Base-by-base conservation (phyloP, 768 basidiomycete genomes). In the Lactarius vividus region DNA sequence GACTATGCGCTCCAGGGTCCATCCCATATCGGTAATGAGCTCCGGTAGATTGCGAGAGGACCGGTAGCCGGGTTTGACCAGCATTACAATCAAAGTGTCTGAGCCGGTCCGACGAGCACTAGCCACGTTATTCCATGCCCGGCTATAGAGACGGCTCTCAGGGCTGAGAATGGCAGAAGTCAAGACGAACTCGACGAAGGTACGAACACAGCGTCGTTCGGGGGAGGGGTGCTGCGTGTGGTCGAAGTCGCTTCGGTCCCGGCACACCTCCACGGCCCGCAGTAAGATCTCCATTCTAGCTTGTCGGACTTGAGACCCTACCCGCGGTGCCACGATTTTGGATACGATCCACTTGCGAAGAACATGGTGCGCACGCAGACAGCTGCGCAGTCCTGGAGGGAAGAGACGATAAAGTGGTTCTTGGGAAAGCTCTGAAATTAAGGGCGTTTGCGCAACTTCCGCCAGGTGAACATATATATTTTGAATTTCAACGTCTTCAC, bases 81-180 rank as follows among this genome's bases (percentile, higher is more conserved):
- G 75, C 52, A 93, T 74, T 1, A 84, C 78, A 1, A 76, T 69
- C 10, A 93, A 77, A 10, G 85, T 84, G 65, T 93, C 92, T 61
- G 83, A 86, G 6, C 81, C 77, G 18, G 81, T 81, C 0, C 86
- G 86, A 39, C 91, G 86, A 57, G 75, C 77, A n/a, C 76, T 73
- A 4, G 89, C 89, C 54, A 94, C 81, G 63, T 83, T 83, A 66
- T 87, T 85, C 92, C 92, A 94, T 4, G 90, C 85, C n/a, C 89
- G 83, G 35, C 82, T 80, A 73, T 91, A 89, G 67, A 86, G 77
- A n/a, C 92, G 83, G 72, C 90, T 91, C 76, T 93, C 92, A 15
- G 87, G 81, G 67, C 91, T 91, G 35, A 92, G 74, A 20, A 93
- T 76, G 3, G 91, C 91, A n/a, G 91, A 88, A 0, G 85, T 85